Evolutionary conservation across 2,329 filamentous ascomycete genomes (phyloP), one percentile per base, ranked within the genome.

Genomic region (Zelopaecilomyces penicillatus): DNA sequence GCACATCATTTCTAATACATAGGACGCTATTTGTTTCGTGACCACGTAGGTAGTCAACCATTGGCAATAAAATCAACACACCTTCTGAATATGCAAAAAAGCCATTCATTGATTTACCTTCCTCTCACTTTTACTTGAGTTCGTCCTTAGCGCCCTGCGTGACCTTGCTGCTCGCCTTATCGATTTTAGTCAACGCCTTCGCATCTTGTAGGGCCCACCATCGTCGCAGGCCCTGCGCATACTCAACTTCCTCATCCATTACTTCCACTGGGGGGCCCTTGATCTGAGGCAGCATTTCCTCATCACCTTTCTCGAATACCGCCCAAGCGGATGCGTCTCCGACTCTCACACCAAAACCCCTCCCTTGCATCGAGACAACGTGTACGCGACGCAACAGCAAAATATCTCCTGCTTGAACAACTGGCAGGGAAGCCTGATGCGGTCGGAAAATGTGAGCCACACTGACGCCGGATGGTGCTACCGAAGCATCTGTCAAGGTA

Each of bases 221-320:
- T 39, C 64, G 64, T 50, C 66, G 67, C 50, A 83, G 59, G 43
- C 67, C 63, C 38, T 56, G 57, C 43, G 75, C 70, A 51, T 78
- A 74, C 29, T 62, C 64, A 41, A 63, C 64, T 60, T 82, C 79
- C 29, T 60, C 63, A 10, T 68, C 63, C 29, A 65, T 66, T 48
- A 75, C 68, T 60, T 83, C 79, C 19, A 83, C 70, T 0, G 78
- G 78, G 43, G 77, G 75, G 0, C 78, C 79, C 48, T 70, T 73
- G 42, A 82, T 73, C 61, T 82, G 74, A 36, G 74, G 65, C 37
- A 70, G 60, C 54, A 58, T 56, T 45, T 64, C 58, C 42, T 58
- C 55, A 38, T 64, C 60, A 3, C 61, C 61, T 34, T 63, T 61
- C 52, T 80, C 75, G 50, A 78, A 82, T 3, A 83, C 76, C 2